Evolutionary conservation across 2,329 filamentous ascomycete species (phyloP).

Genomic region (Graphium sp.): DNA sequence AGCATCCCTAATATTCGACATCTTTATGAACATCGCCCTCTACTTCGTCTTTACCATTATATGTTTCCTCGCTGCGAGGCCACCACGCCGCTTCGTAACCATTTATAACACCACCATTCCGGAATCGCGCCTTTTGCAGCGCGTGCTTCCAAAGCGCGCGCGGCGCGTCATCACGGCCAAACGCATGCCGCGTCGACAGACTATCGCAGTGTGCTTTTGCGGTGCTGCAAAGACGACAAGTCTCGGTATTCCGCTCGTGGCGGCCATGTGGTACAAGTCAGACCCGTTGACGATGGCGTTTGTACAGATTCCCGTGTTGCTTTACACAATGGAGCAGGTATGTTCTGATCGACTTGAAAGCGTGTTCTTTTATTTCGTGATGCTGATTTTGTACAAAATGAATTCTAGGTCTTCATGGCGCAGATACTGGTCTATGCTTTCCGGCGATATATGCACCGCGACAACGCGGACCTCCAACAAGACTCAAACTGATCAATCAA

Average conservation of each 20-base stretch:
- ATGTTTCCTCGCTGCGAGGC: slow-evolving; percentile 34
- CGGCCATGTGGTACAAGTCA: slow-evolving; percentile 47
- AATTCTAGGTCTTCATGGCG: slow-evolving; percentile 27
- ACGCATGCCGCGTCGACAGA: slow-evolving; percentile 40
- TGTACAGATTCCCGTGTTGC: slow-evolving; percentile 45
- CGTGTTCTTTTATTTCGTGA: no score
- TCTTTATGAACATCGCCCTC: slow-evolving; percentile 49
- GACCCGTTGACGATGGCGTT: slow-evolving; percentile 35
- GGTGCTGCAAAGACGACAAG: slow-evolving; percentile 58
- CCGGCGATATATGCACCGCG: slow-evolving; percentile 21
- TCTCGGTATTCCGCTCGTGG: slow-evolving; percentile 50
- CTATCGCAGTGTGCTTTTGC: slow-evolving; percentile 57
- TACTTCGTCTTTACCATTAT: slow-evolving; percentile 46
- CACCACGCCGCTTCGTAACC: slow-evolving; percentile 16
- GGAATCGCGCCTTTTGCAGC: slow-evolving; percentile 9
- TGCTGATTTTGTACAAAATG: no score
- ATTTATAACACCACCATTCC: slow-evolving; percentile 16
- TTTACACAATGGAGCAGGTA: slow-evolving; percentile 45
- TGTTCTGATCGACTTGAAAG: no score
- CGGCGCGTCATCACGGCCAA: slow-evolving; percentile 23
- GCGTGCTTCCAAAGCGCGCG: slow-evolving; percentile 12
- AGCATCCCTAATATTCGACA: slow-evolving; percentile 46
- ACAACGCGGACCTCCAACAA: no score
- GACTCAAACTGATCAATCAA: no score
- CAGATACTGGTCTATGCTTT: slow-evolving; percentile 28